Evolutionary conservation across 257 asterid species (phyloP), one percentile per base, ranked within the genome.

Genomic region (Rubia yunnanensis): DNA sequence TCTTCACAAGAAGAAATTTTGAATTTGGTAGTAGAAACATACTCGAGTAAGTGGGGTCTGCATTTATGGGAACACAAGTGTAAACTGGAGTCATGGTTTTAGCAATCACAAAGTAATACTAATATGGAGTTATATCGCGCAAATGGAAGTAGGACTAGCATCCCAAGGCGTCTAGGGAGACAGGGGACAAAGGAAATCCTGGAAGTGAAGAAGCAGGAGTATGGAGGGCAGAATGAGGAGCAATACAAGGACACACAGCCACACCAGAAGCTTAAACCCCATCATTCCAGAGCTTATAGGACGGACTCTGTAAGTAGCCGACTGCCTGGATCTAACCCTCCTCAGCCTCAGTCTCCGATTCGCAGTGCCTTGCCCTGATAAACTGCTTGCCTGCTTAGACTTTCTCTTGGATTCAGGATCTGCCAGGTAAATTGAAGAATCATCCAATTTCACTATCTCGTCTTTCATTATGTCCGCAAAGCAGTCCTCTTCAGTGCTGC

Each of bases 401-500:
- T 41, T 54, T 28, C 26, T 59, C 64, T 41, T 60, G 70, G 74
- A 24, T 49, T 61, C 68, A 28, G 60, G 8, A 4, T 52, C 41
- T 60, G 64, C 58, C 26, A 22, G 52, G 6, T 70, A 3, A 0
- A 34, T 38, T 10, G 85, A 72, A 46, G 85, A 68, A 38, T 89
- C 88, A 24, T 87, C 98, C 26, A 89, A 83, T 72, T 76, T 70
- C 17, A 92, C 73, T 56, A 92, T 92, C 72, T 92, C 92, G 56
- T 92, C 95, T 67, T 87, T 78, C 95, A 92, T 79, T 71, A 92
- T 84, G 72, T 92, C 98, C 0, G 95, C 95, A 60, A 81, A 89
- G 1, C 84, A 92, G 66, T 92, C 96, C 20, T 89, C 98, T 66
- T 82, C 96, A 26, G 73, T 80, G 2, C 54, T 70, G 24, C 46